Conservation (phyloP, 2,329 filamentous ascomycete genomes). For the Exserohilum turcica region DNA sequence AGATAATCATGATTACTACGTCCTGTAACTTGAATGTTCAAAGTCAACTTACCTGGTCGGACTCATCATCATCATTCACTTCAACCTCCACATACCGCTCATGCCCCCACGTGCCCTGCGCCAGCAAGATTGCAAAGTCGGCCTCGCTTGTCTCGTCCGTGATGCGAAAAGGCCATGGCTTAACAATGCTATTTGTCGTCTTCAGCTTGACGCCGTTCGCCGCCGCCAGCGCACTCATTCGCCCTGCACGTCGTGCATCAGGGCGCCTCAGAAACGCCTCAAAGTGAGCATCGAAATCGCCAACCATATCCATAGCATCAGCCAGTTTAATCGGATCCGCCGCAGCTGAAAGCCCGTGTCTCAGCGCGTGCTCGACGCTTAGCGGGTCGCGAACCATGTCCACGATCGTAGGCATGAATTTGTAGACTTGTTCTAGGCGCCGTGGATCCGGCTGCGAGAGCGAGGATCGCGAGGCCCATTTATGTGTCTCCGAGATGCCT, state of each 20-base stretch:
- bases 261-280: neutral
- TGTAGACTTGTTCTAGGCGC: neutral
- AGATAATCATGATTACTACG: too few species aligned
- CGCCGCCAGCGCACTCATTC: neutral
- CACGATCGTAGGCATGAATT: neutral
- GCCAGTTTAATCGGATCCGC: neutral
- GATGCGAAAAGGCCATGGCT: neutral
- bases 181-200: neutral
- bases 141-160: neutral
- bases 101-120: neutral
- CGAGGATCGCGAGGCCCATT: neutral
- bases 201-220: neutral
- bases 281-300: neutral
- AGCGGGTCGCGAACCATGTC: neutral
- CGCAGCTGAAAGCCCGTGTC: neutral
- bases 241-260: neutral
- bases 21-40: too few species aligned
- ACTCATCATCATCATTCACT: neutral
- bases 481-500: too few species aligned
- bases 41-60: neutral
- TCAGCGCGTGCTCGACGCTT: neutral
- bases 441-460: too few species aligned
- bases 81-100: constrained; percentile 1
- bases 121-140: neutral
- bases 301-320: neutral